Evolutionary conservation across 257 asterid genomes (phyloP).

Genomic region (Solanum appendiculatum): DNA sequence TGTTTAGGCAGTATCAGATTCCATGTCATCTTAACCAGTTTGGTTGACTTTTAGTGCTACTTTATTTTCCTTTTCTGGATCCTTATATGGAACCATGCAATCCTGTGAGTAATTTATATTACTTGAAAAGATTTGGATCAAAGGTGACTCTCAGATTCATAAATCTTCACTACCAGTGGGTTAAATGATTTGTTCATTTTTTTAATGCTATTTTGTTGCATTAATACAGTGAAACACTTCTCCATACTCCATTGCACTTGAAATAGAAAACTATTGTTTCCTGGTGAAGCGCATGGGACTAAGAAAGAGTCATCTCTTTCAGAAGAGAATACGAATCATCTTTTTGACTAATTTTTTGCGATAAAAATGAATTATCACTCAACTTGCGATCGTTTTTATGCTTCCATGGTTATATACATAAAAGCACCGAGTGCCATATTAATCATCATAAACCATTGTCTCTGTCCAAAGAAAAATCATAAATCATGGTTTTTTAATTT

Average conservation of each 20-base stretch:
- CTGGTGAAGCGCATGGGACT: not conserved
- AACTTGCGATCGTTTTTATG: not conserved
- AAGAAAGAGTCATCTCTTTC: not conserved
- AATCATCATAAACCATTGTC: not conserved
- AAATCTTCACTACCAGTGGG: not conserved
- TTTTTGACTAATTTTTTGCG: not conserved
- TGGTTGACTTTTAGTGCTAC: not conserved
- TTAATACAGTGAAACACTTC: not conserved
- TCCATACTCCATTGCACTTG: not conserved
- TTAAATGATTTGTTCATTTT: not conserved
- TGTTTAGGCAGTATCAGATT: not conserved
- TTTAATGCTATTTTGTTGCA: not conserved
- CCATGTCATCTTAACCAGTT: not conserved
- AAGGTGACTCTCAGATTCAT: not conserved
- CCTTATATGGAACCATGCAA: not conserved
- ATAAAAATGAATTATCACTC: not conserved
- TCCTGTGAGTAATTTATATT: not conserved
- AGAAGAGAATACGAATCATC: not conserved
- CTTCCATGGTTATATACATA: not conserved
- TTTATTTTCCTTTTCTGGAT: not conserved
- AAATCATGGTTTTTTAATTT: not conserved
- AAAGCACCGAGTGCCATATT: not conserved
- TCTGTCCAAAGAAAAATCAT: not conserved
- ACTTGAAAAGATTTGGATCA: not conserved
- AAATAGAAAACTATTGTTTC: not conserved